Percentiles rank a stretch among this genome's conserved stretches.
phyloP scores from a whole-genome alignment of 441 rosid species.

The Adansonia gregorii region DNA sequence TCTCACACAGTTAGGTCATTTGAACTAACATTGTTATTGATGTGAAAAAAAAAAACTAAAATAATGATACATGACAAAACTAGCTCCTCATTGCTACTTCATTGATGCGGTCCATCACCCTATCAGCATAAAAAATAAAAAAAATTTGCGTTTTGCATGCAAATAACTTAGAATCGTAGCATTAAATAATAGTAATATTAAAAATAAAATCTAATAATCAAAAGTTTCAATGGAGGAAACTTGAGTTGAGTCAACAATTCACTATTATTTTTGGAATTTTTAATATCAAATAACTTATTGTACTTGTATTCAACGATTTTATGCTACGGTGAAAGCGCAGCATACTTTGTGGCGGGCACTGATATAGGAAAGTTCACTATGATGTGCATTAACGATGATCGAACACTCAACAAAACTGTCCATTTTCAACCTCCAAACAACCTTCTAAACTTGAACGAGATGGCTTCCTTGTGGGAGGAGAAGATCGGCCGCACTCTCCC shows the following conservation, averaged over 20 bases:
- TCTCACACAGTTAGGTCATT: too few species aligned
- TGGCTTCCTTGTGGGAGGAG: conserved; percentile 52
- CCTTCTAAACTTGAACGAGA: conserved; percentile 47
- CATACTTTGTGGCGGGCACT: conserved; percentile 50
- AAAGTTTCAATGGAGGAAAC: not conserved
- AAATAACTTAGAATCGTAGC: not conserved
- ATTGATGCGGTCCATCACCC: too few species aligned
- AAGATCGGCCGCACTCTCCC: conserved; percentile 49
- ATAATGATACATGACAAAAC: too few species aligned
- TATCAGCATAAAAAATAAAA: not conserved
- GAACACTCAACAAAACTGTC: conserved; percentile 43
- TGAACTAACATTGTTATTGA: too few species aligned
- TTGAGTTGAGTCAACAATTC: not conserved
- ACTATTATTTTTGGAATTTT: not conserved
- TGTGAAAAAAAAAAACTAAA: too few species aligned
- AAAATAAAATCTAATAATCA: not conserved
- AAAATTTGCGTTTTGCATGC: not conserved
- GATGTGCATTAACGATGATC: conserved; percentile 41
- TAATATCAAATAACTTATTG: not conserved
- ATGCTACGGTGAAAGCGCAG: conserved; percentile 21
- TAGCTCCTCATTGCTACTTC: not conserved
- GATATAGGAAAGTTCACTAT: conserved; percentile 60
- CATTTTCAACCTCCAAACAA: conserved; percentile 49
- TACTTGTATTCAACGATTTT: not conserved
- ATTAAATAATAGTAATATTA: too few species aligned